Percentiles rank a stretch among this genome's conserved stretches.
Evolutionary conservation across 441 rosid species (phyloP).

Genomic region (Eruca vesicaria): DNA sequence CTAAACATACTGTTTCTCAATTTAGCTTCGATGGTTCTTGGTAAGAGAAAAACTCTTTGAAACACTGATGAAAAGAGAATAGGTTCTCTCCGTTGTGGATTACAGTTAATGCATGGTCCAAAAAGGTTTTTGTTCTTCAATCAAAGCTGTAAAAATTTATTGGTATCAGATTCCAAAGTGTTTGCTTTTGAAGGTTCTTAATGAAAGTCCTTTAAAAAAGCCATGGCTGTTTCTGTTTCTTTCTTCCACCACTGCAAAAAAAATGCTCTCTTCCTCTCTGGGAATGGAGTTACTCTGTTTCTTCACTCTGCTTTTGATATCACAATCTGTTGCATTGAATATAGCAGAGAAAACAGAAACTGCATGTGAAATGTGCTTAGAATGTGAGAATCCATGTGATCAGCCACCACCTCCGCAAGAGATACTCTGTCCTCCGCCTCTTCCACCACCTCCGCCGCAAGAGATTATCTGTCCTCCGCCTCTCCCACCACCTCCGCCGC

Average conservation of each 20-base stretch:
- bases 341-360: conserved; percentile 31
- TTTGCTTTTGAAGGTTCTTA: conserved; percentile 22
- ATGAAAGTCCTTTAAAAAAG: conserved; percentile 21
- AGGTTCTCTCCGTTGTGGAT: conserved; percentile 24
- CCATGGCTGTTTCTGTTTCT: not conserved
- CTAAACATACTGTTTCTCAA: not conserved
- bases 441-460: conserved; percentile 20
- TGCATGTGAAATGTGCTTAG: conserved; percentile 49
- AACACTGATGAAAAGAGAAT: conserved; percentile 1
- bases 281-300: conserved; percentile 19
- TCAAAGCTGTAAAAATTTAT: conserved; percentile 18
- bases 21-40: not conserved
- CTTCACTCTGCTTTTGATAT: conserved; percentile 28
- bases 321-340: conserved; percentile 6
- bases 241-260: not conserved
- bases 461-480: conserved; percentile 40
- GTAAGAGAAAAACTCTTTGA: too few relatives aligned
- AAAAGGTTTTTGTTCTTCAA: conserved; percentile 24
- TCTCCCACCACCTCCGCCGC: conserved; percentile 43
- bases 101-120: conserved; percentile 32
- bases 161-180: conserved; percentile 34
- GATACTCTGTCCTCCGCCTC: not conserved
- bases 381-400: conserved; percentile 58
- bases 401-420: conserved; percentile 24
- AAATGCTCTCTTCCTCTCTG: not conserved